Evolutionary conservation across 1,284 basidiomycete species (phyloP), one percentile per base, ranked within the genome.

Genomic region (Cerrena zonata): DNA sequence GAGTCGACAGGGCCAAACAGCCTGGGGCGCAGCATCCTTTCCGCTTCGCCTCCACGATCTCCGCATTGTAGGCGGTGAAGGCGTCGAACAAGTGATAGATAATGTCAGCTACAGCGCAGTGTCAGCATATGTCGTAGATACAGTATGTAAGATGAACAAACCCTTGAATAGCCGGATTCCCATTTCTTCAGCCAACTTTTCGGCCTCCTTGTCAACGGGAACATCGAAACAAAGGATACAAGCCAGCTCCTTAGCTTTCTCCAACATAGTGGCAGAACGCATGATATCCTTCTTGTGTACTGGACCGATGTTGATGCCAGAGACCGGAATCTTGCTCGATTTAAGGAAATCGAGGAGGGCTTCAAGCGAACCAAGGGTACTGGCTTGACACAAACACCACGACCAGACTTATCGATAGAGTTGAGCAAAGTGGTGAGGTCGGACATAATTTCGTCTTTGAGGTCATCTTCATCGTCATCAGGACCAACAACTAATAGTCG

Each of bases 81-180:
- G 92, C 85, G 66, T 99, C 96, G 69, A 99, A 98, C 51, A 99
- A 74, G 69, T 99, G 96, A 71, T 99, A 99, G 63, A 99, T 99
- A 68, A 99, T 98, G 64, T 94, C 91, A 58, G 93, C 93, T 90
- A 64, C 13, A 42, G 34, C 12, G 19, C 15, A 15, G 34, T 22
- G 13, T 52, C 34, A 5, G 10, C 37, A 48, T 13, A 36, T 38
- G 13, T 7, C 34, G 40, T 47, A 43, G 51, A 15, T 7, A 34
- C 30, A 34, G 30, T 34, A 34, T n/a, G 26, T 23, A 3, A 25
- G 3, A 48, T 22, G 4, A 15, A 12, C 70, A 43, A 57, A 91
- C 92, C 91, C 73, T 89, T 94, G 78, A 98, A 99, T 61, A 99
- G 73, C 60, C 82, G 84, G 63, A 99, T 87, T 30, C 94, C 94